phyloP scores from a whole-genome alignment of 2,329 filamentous ascomycete species.

The Xylariaceae sp. region DNA sequence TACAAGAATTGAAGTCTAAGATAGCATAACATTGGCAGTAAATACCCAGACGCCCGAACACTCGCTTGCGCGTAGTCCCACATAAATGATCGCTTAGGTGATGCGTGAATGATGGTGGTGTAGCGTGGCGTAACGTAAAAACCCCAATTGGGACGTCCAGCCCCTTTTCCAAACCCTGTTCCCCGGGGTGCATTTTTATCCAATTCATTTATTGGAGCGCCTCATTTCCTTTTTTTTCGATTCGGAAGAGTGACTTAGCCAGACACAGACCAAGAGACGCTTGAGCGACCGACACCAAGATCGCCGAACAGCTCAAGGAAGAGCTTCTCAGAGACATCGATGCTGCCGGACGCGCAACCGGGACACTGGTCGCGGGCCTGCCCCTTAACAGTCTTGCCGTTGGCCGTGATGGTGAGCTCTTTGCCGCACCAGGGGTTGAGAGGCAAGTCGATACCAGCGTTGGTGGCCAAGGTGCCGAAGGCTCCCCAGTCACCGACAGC shows the following conservation, averaged over 20 bases:
- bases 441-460: constrained; percentile 40
- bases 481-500: constrained; percentile 47
- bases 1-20: no score
- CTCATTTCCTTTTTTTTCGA: not conserved
- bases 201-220: no score
- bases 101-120: no score
- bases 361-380: constrained; percentile 73
- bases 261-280: constrained; percentile 33
- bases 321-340: constrained; percentile 47
- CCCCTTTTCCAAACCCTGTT: no score
- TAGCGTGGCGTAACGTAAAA: no score
- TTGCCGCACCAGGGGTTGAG: constrained; percentile 68
- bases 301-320: constrained; percentile 20
- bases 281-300: constrained; percentile 1
- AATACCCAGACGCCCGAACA: no score
- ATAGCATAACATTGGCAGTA: no score
- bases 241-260: constrained; percentile 1
- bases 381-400: constrained; percentile 58
- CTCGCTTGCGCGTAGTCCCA: no score
- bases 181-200: no score
- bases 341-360: constrained; percentile 62
- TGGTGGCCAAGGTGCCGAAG: constrained; percentile 60
- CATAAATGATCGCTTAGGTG: no score
- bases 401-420: constrained; percentile 58
- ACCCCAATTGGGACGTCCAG: no score